Percentiles rank a stretch among this genome's conserved stretches.
These are phyloP conservation scores for Wallacemonas sp. DNA, from an alignment of 208 protist genomes.

Conservation along the genomic window DNA sequence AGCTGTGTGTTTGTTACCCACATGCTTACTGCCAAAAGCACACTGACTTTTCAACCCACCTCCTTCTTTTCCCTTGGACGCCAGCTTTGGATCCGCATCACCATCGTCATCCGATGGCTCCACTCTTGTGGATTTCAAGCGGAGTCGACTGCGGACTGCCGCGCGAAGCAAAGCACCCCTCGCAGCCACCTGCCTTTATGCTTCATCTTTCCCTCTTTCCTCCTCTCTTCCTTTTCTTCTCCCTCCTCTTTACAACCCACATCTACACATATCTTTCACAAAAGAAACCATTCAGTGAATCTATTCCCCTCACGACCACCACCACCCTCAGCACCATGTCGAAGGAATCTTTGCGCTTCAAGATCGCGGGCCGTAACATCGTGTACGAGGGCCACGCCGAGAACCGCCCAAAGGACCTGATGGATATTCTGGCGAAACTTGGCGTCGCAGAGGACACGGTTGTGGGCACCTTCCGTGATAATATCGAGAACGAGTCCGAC, in stretches of 20 bases:
- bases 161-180: no score
- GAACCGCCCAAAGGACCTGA: conserved; percentile 66
- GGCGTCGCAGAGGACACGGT: conserved; percentile 43
- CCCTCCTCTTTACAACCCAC: background rate
- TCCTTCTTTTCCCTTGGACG: no score
- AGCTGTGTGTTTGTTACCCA: no score
- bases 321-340: conserved; percentile 35
- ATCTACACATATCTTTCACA: conserved; percentile 2
- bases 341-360: conserved; percentile 76
- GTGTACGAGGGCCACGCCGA: conserved; percentile 73
- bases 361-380: conserved; percentile 57
- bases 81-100: no score
- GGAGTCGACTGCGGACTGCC: no score
- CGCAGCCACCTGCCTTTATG: background rate
- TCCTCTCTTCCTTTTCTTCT: conserved; percentile 14
- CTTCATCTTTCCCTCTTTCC: background rate
- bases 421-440: conserved; percentile 83
- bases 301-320: background rate
- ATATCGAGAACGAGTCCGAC: conserved; percentile 52
- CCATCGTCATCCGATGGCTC: no score
- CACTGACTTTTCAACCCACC: no score
- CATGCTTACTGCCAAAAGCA: no score
- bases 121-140: no score
- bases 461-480: conserved; percentile 64
- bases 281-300: conserved; percentile 20